A percentile compares a stretch with the other conserved stretches of the same genome.
Evolutionary conservation across 2,329 filamentous ascomycete species (phyloP).

Genomic region (Pseudopyricularia cyperi): DNA sequence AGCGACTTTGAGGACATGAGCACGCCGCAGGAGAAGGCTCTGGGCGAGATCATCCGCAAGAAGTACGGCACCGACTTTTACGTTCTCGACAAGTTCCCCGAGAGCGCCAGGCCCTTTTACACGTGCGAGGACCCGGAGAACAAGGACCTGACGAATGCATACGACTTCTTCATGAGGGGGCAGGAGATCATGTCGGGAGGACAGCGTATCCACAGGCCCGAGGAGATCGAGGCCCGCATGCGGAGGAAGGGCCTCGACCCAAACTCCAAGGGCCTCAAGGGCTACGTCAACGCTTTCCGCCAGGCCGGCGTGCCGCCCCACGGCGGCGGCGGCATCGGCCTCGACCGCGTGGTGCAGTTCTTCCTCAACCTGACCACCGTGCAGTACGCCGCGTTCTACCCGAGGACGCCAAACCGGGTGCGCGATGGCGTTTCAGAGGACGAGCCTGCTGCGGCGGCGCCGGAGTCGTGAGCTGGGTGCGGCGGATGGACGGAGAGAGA

Average conservation of each 20-base stretch:
- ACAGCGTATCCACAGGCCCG: conserved; percentile 76
- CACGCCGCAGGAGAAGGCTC: conserved; percentile 76
- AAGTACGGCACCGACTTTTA: conserved; percentile 97
- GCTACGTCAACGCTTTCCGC: conserved; percentile 71
- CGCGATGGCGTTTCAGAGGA: conserved; percentile 2
- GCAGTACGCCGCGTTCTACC: conserved; percentile 44
- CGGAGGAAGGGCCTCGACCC: conserved; percentile 71
- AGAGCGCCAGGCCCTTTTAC: conserved; percentile 81
- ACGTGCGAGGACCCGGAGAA: conserved; percentile 66
- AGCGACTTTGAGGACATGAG: conserved; percentile 66
- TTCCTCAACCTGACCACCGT: conserved; percentile 45
- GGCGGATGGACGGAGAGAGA: neutral
- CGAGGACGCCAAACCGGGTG: conserved; percentile 31
- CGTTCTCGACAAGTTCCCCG: conserved; percentile 91
- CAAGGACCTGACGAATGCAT: conserved; percentile 51
- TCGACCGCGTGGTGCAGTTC: conserved; percentile 70
- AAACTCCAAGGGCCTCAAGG: conserved; percentile 57
- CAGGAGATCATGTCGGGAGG: conserved; percentile 90
- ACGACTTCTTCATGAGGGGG: conserved; percentile 81
- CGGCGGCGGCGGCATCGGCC: conserved; percentile 75
- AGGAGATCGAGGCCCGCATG: conserved; percentile 66
- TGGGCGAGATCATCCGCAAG: conserved; percentile 71
- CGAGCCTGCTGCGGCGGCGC: neutral
- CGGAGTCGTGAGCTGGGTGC: neutral
- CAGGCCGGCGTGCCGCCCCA: conserved; percentile 77